Conservation (phyloP, 805 yeast genomes). For the Metahyphopichia silvanorum region DNA sequence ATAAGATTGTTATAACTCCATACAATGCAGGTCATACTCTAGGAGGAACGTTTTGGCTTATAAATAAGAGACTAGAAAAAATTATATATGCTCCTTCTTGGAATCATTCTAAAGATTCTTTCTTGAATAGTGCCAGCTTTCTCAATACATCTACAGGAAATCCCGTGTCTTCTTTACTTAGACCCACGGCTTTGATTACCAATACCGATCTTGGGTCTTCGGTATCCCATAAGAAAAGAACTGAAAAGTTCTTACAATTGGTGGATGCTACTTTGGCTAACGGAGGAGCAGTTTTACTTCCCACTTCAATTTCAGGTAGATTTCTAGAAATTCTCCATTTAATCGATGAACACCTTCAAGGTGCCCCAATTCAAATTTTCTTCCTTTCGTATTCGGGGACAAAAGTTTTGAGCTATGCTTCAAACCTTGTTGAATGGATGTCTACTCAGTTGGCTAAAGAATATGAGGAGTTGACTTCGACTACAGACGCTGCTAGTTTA, state of each 20-base stretch:
- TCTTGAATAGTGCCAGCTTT: slow-evolving; percentile 49
- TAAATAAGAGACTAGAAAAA: slow-evolving; percentile 71
- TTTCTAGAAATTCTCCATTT: slow-evolving; percentile 74
- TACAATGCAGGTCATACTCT: slow-evolving; percentile 88
- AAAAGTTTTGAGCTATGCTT: slow-evolving; percentile 73
- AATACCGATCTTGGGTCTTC: slow-evolving; percentile 66
- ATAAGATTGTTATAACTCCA: slow-evolving; percentile 69
- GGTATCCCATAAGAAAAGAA: slow-evolving; percentile 57
- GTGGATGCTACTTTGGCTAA: slow-evolving; percentile 64
- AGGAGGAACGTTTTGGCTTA: slow-evolving; percentile 90
- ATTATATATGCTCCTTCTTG: slow-evolving; percentile 88
- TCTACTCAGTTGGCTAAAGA: slow-evolving; percentile 77
- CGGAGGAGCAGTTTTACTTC: slow-evolving; percentile 81
- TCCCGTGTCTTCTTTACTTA: slow-evolving; percentile 57
- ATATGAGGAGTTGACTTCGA: slow-evolving; percentile 57
- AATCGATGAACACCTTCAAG: slow-evolving; percentile 63
- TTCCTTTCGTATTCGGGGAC: slow-evolving; percentile 78
- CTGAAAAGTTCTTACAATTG: slow-evolving; percentile 58
- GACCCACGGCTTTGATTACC: slow-evolving; percentile 84
- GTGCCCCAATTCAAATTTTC: slow-evolving; percentile 65
- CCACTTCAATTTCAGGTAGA: slow-evolving; percentile 78
- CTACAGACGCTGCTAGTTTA: slow-evolving; percentile 17
- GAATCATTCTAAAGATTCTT: slow-evolving; percentile 91
- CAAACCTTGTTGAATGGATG: slow-evolving; percentile 95
- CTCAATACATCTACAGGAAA: slow-evolving; percentile 45